These are phyloP conservation scores for Nicotiana tabacum DNA, from an alignment of 257 asterid species.

Conservation along the genomic window DNA sequence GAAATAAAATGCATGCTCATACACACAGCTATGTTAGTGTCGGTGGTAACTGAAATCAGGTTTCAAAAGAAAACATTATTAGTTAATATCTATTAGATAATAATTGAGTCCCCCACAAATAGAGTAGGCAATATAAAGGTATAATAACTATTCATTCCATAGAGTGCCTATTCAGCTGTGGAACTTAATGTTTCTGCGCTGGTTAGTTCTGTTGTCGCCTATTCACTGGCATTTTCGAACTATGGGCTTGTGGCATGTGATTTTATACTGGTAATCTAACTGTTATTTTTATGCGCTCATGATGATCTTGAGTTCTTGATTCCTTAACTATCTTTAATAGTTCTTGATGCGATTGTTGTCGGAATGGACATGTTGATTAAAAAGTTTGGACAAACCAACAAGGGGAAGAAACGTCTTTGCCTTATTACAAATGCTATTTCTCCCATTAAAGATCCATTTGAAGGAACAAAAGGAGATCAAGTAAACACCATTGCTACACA, in stretches of 20 bases:
- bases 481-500: slow-evolving; percentile 78
- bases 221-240: not conserved
- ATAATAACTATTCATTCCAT: not conserved
- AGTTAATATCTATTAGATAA: not conserved
- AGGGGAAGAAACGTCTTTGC: slow-evolving; percentile 85
- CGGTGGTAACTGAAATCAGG: not conserved
- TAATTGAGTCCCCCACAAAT: not conserved
- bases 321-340: slow-evolving; percentile 61
- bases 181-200: not conserved
- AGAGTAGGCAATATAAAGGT: not conserved
- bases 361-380: slow-evolving; percentile 92
- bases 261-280: not conserved
- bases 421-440: slow-evolving; percentile 73
- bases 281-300: slow-evolving; percentile 8
- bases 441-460: slow-evolving; percentile 70
- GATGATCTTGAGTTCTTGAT: slow-evolving; percentile 12
- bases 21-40: not conserved
- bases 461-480: slow-evolving; percentile 96
- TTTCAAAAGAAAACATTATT: not conserved
- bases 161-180: not conserved
- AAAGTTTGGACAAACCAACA: slow-evolving; percentile 66
- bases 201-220: slow-evolving; percentile 1
- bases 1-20: not conserved
- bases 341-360: slow-evolving; percentile 94
- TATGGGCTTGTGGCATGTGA: not conserved